These are phyloP conservation scores for Termitomyces sp. DNA, from an alignment of 768 basidiomycete genomes.

Conservation along the genomic window DNA sequence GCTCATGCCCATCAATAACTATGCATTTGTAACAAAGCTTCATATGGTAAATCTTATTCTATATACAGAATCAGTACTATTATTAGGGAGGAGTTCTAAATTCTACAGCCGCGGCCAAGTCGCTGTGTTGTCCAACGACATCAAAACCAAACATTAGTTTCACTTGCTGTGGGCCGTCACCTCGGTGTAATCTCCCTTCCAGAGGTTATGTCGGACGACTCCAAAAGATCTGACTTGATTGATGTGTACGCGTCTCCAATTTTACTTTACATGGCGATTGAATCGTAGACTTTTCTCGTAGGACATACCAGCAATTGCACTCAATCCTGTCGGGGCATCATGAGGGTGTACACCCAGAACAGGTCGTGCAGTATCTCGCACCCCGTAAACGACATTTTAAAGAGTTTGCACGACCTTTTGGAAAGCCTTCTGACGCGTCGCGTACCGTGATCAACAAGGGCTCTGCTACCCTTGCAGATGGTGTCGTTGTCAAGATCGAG, in stretches of 20 bases:
- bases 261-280: background rate
- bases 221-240: conserved; percentile 63
- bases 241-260: conserved; percentile 49
- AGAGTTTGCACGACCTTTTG: conserved; percentile 59
- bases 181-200: background rate
- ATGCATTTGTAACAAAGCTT: too few relatives aligned
- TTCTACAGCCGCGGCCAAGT: too few relatives aligned
- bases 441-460: conserved; percentile 62
- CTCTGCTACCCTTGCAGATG: conserved; percentile 64
- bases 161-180: background rate
- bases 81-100: too few relatives aligned
- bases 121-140: background rate
- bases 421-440: conserved; percentile 63
- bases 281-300: conserved; percentile 18
- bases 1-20: too few relatives aligned
- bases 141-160: conserved; percentile 1
- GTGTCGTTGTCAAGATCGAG: conserved; percentile 55
- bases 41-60: too few relatives aligned
- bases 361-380: conserved; percentile 52
- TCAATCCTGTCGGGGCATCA: conserved; percentile 50
- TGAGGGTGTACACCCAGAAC: conserved; percentile 53
- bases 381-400: conserved; percentile 54
- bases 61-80: too few relatives aligned
- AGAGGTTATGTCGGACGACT: conserved; percentile 37
- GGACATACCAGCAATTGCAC: conserved; percentile 64